phyloP scores from a whole-genome alignment of 306 rosid genomes.

The Casuarina equisetifolia region DNA sequence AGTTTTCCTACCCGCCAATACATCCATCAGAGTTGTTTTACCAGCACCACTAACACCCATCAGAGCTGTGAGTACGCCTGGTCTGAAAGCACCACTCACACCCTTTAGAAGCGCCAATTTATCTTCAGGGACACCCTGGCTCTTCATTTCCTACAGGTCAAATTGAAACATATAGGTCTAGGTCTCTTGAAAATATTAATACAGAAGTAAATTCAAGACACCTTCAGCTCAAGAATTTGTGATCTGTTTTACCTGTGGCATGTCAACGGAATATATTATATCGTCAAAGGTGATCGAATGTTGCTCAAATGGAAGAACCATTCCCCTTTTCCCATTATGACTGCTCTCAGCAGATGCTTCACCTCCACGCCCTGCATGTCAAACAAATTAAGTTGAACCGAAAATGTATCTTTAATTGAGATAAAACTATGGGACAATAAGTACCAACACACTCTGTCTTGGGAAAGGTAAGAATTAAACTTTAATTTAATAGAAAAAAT shows the following conservation, averaged over 20 bases:
- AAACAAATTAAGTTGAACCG: neutral
- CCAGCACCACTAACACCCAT: too few relatives aligned
- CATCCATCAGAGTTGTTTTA: conserved; percentile 40
- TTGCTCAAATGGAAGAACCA: too few relatives aligned
- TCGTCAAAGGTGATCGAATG: too few relatives aligned
- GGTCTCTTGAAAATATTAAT: too few relatives aligned
- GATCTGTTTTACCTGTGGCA: too few relatives aligned
- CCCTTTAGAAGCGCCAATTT: conserved; percentile 35
- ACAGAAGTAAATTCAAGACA: too few relatives aligned
- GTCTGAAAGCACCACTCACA: too few relatives aligned
- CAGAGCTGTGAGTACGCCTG: too few relatives aligned
- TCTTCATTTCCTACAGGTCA: conserved; percentile 50
- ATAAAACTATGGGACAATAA: neutral
- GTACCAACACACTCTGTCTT: neutral
- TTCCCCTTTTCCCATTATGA: neutral
- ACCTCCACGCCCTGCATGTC: conserved; percentile 12
- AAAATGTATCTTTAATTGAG: too few relatives aligned
- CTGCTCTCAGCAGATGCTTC: neutral
- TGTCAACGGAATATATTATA: too few relatives aligned
- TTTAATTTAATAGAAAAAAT: neutral
- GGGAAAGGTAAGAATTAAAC: too few relatives aligned
- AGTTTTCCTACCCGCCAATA: conserved; percentile 63
- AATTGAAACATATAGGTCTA: neutral
- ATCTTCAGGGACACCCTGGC: conserved; percentile 41
- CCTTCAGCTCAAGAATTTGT: too few relatives aligned